These are phyloP conservation scores for Neurospora tetrasperma DNA, from an alignment of 495 filamentous ascomycete genomes.

Conservation along the genomic window DNA sequence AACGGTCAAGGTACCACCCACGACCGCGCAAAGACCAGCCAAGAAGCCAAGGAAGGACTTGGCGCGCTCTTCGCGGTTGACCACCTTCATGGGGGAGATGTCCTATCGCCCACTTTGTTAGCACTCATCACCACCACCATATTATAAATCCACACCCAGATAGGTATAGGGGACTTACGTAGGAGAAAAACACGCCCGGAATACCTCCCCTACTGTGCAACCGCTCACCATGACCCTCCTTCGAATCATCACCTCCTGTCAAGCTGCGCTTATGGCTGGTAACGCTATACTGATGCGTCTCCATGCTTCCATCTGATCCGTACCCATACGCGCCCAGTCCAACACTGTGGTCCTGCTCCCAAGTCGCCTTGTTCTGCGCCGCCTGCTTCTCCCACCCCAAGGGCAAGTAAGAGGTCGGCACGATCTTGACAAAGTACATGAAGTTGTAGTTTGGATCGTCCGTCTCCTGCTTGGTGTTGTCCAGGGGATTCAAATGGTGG, in stretches of 20 bases:
- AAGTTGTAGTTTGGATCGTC: conserved; percentile 81
- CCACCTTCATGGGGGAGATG: conserved; percentile 99
- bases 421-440: conserved; percentile 99
- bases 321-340: conserved; percentile 54
- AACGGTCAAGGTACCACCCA: conserved; percentile 92
- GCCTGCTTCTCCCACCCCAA: conserved; percentile 56
- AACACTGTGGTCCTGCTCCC: conserved; percentile 28
- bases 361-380: conserved; percentile 10
- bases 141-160: too few species aligned
- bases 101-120: conserved; percentile 45
- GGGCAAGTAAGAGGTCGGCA: conserved; percentile 87
- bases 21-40: conserved; percentile 85
- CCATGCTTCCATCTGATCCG: conserved; percentile 64
- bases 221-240: conserved; percentile 81
- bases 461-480: conserved; percentile 66
- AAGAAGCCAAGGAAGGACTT: conserved; percentile 87
- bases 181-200: conserved; percentile 96
- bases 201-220: conserved; percentile 85
- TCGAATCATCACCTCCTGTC: conserved; percentile 65
- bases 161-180: conserved; percentile 38
- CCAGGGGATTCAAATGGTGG: conserved; percentile 88
- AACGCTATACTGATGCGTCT: conserved; percentile 96
- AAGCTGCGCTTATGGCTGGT: conserved; percentile 89
- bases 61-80: conserved; percentile 82
- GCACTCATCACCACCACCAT: not conserved